Evolutionary conservation across 192 early-diverging fungal species (phyloP).

Genomic region (Rhizophagus sp.): DNA sequence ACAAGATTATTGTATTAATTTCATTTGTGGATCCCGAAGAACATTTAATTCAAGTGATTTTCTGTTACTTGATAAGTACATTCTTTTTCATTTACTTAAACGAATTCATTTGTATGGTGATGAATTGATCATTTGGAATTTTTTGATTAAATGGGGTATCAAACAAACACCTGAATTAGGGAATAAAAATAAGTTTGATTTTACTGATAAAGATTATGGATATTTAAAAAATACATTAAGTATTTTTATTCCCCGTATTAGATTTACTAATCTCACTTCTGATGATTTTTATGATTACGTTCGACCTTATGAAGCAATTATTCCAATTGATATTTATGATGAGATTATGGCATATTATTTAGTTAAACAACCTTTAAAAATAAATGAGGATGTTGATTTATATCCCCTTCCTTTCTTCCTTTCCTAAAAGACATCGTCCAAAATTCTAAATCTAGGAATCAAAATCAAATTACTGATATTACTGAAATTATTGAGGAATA

Average conservation of each 20-base stretch:
- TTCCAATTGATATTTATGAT: not conserved
- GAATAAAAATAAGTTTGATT: not conserved
- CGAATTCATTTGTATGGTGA: too few relatives aligned
- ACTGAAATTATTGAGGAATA: too few relatives aligned
- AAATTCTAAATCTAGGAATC: too few relatives aligned
- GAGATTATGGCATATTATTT: not conserved
- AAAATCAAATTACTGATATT: too few relatives aligned
- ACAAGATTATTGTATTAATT: not conserved
- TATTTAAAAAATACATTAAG: not conserved
- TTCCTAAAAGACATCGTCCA: too few relatives aligned
- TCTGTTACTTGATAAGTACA: not conserved
- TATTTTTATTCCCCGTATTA: not conserved
- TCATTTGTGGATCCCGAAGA: too few relatives aligned
- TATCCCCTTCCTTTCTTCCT: too few relatives aligned
- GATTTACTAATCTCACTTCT: not conserved
- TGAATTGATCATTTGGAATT: constrained; percentile 16
- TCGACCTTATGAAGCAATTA: not conserved
- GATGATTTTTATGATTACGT: constrained; percentile 6
- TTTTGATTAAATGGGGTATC: constrained; percentile 17
- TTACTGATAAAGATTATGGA: not conserved
- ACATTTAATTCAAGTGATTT: constrained; percentile 4
- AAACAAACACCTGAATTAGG: not conserved
- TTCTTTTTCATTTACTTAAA: constrained; percentile 1
- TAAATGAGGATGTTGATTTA: too few relatives aligned
- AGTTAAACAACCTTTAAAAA: not conserved